Evolutionary conservation across 345 rosid genomes (phyloP), one percentile per base, ranked within the genome.

Genomic region (Moricandia arvensis): DNA sequence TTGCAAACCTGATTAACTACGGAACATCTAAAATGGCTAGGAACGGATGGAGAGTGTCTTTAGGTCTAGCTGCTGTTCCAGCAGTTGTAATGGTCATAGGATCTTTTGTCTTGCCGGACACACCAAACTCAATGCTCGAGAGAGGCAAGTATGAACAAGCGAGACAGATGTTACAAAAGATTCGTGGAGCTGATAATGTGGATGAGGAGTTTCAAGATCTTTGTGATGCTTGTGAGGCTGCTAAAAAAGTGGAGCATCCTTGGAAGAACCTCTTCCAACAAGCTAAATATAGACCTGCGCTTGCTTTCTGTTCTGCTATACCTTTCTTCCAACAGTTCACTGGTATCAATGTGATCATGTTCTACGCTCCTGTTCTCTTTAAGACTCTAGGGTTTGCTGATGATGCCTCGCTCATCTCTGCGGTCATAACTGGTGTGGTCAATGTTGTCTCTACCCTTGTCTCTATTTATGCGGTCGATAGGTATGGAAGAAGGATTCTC

Each of bases 391-490:
- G 83, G 13, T 80, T 80, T 6, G 80, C 29, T 1, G 77, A 75
- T 26, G 80, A 80, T 51, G 83, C 83, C 8, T 71, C 77, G 3
- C 80, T 80, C 62, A 67, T 80, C 66, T 77, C 82, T 12, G 83
- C 83, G 0, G 83, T 79, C 24, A 79, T 84, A 4, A 80, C 80
- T 0, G 87, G 87, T 61, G 69, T 16, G 4, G 83, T 84, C 9
- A 82, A 82, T 17, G 80, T 80, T 6, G 29, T 77, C 21, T 63
- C 79, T 15, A 84, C 87, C 18, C 13, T 82, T 63, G 83, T 84
- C 57, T 84, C 87, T 17, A 77, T 84, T 70, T 67, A 45, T 45
- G 72, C 75, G 5, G 87, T 75, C 47, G 87, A 84, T 65, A 84
- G 59, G 55, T 79, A 73, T 9, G 83, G 87, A 29, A 77, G 87